phyloP scores from a whole-genome alignment of 2,329 filamentous ascomycete species.

The Diaporthe aspalathi region DNA sequence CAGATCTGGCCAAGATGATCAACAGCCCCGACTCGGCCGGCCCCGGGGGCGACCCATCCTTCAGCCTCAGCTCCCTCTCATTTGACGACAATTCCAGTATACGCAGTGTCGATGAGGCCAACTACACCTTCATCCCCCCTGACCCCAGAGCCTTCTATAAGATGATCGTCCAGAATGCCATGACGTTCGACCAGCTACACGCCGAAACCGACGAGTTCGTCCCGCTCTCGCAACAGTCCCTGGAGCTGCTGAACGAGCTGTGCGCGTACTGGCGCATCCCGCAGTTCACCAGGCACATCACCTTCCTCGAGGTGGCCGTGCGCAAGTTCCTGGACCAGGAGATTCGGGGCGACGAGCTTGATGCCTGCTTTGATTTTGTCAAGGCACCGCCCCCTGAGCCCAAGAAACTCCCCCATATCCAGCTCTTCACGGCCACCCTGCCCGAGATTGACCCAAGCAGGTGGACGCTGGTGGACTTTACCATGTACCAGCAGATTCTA shows the following conservation, averaged over 20 bases:
- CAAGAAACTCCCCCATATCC: constrained; percentile 71
- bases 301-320: constrained; percentile 85
- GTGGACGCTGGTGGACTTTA: constrained; percentile 78
- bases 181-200: constrained; percentile 73
- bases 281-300: constrained; percentile 80
- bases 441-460: constrained; percentile 67
- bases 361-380: constrained; percentile 83
- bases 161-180: constrained; percentile 80
- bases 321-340: constrained; percentile 89
- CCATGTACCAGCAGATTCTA: constrained; percentile 80
- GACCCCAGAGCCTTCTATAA: constrained; percentile 87
- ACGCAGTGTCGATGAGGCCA: constrained; percentile 68
- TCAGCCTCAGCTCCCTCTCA: constrained; percentile 75
- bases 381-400: constrained; percentile 77
- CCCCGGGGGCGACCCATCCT: constrained; percentile 71
- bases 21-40: constrained; percentile 56
- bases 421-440: constrained; percentile 62
- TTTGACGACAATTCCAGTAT: constrained; percentile 66
- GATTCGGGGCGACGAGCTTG: constrained; percentile 82
- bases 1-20: constrained; percentile 64
- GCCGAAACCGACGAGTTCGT: constrained; percentile 61
- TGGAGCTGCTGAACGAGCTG: constrained; percentile 86
- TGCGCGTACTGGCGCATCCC: constrained; percentile 91
- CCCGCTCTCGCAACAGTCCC: constrained; percentile 80
- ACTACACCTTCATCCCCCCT: constrained; percentile 90